phyloP scores from a whole-genome alignment of 1,284 basidiomycete genomes.

The Austropuccinia psidii region DNA sequence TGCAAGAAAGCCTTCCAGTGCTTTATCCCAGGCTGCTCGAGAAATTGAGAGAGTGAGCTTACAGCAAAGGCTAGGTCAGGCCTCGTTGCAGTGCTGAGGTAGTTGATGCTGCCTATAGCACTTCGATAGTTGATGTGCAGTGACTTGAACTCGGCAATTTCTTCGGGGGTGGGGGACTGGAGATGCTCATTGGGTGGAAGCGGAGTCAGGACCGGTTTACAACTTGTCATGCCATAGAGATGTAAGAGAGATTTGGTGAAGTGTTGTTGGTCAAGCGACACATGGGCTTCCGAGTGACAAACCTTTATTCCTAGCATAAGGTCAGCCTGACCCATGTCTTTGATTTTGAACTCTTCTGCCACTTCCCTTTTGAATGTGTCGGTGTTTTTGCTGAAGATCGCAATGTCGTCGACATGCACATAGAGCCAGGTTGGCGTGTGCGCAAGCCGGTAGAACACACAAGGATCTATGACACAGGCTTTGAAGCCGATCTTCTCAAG shows the following conservation, averaged over 20 bases:
- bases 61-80: background rate
- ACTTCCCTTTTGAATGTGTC: too few species aligned
- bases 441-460: background rate
- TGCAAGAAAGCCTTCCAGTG: background rate
- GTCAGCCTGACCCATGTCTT: too few species aligned
- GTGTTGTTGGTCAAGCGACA: too few species aligned
- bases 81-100: background rate
- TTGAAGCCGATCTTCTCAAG: background rate
- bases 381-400: background rate
- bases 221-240: too few species aligned
- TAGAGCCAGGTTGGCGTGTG: background rate
- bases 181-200: too few species aligned
- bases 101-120: background rate
- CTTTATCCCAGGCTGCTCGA: background rate
- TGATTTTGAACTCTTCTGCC: too few species aligned
- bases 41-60: background rate
- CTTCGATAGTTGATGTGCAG: background rate
- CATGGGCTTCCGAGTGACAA: too few species aligned
- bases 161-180: too few species aligned
- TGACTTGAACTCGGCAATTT: background rate
- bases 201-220: background rate
- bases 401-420: slow-evolving; percentile 3
- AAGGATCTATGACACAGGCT: background rate
- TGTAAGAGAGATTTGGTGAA: too few species aligned
- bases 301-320: too few species aligned